Evolutionary conservation across 1,284 basidiomycete genomes (phyloP).

Genomic region (Chalciporus sp.): DNA sequence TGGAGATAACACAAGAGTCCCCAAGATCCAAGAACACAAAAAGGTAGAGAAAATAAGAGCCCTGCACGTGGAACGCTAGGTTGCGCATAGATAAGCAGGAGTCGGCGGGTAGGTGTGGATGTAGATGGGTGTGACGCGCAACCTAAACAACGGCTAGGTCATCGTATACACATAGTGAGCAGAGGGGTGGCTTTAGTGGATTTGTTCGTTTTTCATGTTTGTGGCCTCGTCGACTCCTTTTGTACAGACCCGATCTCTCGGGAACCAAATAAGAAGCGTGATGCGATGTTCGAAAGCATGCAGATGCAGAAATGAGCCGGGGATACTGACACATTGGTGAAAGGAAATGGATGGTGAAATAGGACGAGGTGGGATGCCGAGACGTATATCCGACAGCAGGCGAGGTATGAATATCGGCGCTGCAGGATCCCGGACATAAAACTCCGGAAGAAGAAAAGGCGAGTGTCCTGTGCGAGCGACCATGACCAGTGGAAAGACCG

Average conservation of each 20-base stretch:
- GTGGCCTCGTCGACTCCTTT: constrained; percentile 35
- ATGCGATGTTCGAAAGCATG: constrained; percentile 47
- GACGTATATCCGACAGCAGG: constrained; percentile 32
- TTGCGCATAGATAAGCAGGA: constrained; percentile 48
- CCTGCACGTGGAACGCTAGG: constrained; percentile 33
- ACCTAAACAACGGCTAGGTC: constrained; percentile 25
- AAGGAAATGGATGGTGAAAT: constrained; percentile 28
- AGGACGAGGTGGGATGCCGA: constrained; percentile 23
- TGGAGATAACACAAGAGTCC: constrained; percentile 35
- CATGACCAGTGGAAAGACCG: constrained; percentile 35
- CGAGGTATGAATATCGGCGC: constrained; percentile 53
- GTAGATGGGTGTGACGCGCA: constrained; percentile 26
- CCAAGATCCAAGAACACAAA: constrained; percentile 50
- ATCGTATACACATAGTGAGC: constrained; percentile 41
- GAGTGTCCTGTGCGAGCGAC: constrained; percentile 46
- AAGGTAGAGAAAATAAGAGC: constrained; percentile 36
- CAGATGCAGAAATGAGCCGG: constrained; percentile 39
- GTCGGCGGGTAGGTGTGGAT: constrained; percentile 23
- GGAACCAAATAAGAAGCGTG: constrained; percentile 39
- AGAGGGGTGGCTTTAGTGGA: constrained; percentile 22
- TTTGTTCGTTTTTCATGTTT: constrained; percentile 32
- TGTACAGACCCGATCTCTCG: constrained; percentile 36
- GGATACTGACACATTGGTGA: constrained; percentile 46
- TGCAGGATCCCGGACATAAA: constrained; percentile 35
- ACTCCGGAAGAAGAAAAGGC: constrained; percentile 24